Base-by-base conservation (phyloP, 2,329 filamentous ascomycete genomes). In the Penicillium paneum region DNA sequence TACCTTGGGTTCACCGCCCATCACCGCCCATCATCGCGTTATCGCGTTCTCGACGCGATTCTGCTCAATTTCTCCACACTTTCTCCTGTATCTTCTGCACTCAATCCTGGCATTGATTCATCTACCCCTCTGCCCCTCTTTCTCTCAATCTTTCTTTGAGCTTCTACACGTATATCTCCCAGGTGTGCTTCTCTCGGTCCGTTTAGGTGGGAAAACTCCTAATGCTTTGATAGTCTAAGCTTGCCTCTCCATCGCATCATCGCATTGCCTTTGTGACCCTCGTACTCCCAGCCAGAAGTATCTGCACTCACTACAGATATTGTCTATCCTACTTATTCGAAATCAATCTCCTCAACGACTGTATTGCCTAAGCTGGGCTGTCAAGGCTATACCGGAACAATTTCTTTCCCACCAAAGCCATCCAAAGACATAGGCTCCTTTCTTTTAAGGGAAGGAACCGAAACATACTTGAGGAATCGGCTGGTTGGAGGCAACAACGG, bases 1-100 rank as follows among this genome's bases (percentile, higher is more conserved):
- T 32, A 15, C 5, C 21, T 21, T 13, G 6, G 36, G 26, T 49
- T 47, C 39, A 34, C 21, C 42, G 38, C 32, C 29, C 12, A 40
- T 13, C n/a, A n/a, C 24, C 29, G 34, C 19, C 41, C n/a, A 31
- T 26, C 17, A 36, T 36, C 49, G 36, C 32, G 43, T 46, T 45
- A 35, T 52, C 53, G 53, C 53, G 53, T 49, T 31, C 36, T 28
- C 2, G 29, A 57, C 51, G 51, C 51, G 45, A 54, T 49, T 49
- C 51, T 49, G 45, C 45, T 43, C 36, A 17, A 31, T 53, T 49
- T 42, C 51, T 53, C 29, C 29, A 41, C 44, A 34, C 32, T 45
- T 29, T 45, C 41, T 38, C 15, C 26, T 53, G 35, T 36, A 17
- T 42, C 45, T 29, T 41, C 42, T 47, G 35, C 34, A 38, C 19